Conservation (phyloP, 139 green algal genomes). For the Penium margaritaceum region DNA sequence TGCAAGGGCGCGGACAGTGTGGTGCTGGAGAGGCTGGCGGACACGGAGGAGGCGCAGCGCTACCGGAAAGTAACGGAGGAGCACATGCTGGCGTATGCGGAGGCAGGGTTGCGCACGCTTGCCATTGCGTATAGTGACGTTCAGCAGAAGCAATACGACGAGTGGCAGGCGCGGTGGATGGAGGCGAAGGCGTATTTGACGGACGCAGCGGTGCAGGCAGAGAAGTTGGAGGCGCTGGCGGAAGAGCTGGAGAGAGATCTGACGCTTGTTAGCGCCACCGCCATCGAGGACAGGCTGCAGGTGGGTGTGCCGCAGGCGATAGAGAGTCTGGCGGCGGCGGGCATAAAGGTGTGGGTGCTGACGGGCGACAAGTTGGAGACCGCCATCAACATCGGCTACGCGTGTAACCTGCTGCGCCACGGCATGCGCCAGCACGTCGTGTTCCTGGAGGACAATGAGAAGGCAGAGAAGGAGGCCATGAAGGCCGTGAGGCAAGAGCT, state of each 20-base stretch:
- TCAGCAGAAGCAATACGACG: slow-evolving; percentile 33
- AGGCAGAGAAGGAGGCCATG: slow-evolving; percentile 38
- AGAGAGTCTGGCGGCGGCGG: slow-evolving; percentile 58
- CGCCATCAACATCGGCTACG: slow-evolving; percentile 46
- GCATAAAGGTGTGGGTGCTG: slow-evolving; percentile 60
- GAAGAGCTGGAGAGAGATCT: slow-evolving; percentile 53
- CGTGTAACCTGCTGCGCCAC: slow-evolving; percentile 27
- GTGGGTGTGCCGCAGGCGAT: slow-evolving; percentile 86
- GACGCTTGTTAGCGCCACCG: slow-evolving; percentile 77
- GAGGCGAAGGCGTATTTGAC: slow-evolving; percentile 16
- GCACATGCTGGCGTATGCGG: slow-evolving; percentile 70
- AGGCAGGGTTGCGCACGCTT: slow-evolving; percentile 74
- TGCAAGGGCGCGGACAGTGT: slow-evolving; percentile 80
- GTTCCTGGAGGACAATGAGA: slow-evolving; percentile 17
- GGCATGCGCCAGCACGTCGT: slow-evolving; percentile 30
- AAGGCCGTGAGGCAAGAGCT: not conserved
- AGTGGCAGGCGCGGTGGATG: slow-evolving; percentile 29
- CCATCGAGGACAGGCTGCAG: slow-evolving; percentile 91
- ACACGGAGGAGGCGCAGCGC: slow-evolving; percentile 4
- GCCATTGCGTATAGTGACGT: slow-evolving; percentile 47
- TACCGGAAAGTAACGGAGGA: slow-evolving; percentile 37
- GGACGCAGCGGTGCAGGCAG: slow-evolving; percentile 49
- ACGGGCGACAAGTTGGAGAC: slow-evolving; percentile 65
- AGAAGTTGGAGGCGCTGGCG: slow-evolving; percentile 51
- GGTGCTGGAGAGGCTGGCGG: slow-evolving; percentile 60